Base-by-base conservation (phyloP, 2,329 filamentous ascomycete species). In the Pezizomycotina sp. region DNA sequence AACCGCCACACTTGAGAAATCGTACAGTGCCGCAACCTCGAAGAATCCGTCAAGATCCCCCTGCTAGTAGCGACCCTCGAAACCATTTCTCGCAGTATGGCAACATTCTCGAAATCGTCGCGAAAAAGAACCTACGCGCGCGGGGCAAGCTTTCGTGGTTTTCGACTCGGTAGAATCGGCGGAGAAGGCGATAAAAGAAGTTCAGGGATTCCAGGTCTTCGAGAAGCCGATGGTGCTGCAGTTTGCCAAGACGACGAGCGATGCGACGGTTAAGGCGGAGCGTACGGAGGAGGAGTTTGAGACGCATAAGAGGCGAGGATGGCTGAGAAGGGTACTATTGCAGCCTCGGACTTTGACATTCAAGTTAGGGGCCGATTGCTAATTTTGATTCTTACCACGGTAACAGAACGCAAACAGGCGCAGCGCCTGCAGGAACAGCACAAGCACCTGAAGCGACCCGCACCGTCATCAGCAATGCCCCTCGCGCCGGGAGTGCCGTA, bases 111-210 rank as follows among this genome's bases (percentile, higher is more conserved):
- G 83, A 92, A 46, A 71, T 92, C 33, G 69, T 92, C 42, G 80
- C 80, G 27, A 92, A 92, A 63, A 81, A 71, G 47, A 93, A 91
- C 57, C 60, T 95, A 19, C 84, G 80, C 56, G 80, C 82, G 27
- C 93, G 91, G 56, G 89, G 8, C 89, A 98, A 60, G 89, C 89
- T 1, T 98, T 98, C 55, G 62, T 98, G 31, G 83, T 95, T 28
- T 95, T 83, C 56, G 82, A 91, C 50, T 69, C 65, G 43, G 63
- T 76, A n/a, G 77, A 83, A 36, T 71, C 74, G n/a, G 84, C 84
- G 3, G 63, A 69, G 34, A 68, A 72, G 46, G 86, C 89, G 12
- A 77, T 93, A 45, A 80, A 92, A 33, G 81, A 92, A 50, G 66
- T 91, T 45, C 78, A 93, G 52, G 86, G 82, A 6, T 98, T 98